These are phyloP conservation scores for Dichotomocladium elegans DNA, from an alignment of 371 early-diverging fungal genomes.

Conservation along the genomic window DNA sequence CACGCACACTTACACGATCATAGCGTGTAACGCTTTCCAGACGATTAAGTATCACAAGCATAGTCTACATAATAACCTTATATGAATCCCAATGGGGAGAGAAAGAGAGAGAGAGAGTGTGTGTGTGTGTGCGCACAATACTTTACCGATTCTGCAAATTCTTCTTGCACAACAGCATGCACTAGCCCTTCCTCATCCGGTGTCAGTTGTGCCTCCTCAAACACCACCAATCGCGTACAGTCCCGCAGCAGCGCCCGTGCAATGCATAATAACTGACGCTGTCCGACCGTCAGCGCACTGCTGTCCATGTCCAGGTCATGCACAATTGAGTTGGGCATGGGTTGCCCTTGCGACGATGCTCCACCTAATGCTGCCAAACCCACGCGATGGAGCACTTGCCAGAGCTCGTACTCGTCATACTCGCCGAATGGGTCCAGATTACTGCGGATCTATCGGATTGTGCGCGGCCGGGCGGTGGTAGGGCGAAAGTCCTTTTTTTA, in stretches of 20 bases:
- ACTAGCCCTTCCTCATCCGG: constrained; percentile 72
- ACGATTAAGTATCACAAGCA: constrained; percentile 81
- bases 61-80: too few relatives aligned
- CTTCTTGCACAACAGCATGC: constrained; percentile 74
- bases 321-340: constrained; percentile 28
- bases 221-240: constrained; percentile 62
- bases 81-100: too few relatives aligned
- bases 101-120: background rate
- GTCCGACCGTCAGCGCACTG: constrained; percentile 72
- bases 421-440: constrained; percentile 83
- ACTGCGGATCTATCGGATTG: constrained; percentile 52
- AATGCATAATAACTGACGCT: constrained; percentile 79
- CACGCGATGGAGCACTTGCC: constrained; percentile 74
- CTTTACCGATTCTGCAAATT: constrained; percentile 65
- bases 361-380: constrained; percentile 42
- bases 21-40: constrained; percentile 65
- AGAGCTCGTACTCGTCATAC: constrained; percentile 75
- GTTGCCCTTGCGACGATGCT: constrained; percentile 16
- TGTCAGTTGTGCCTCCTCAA: constrained; percentile 76
- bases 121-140: background rate
- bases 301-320: constrained; percentile 61
- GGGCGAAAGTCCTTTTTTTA: too few relatives aligned
- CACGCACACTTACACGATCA: constrained; percentile 32
- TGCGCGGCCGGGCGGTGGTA: too few relatives aligned
- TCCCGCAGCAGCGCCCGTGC: constrained; percentile 75